Base-by-base conservation (phyloP, 2,329 filamentous ascomycete species). In the Samsoniella hepiali region DNA sequence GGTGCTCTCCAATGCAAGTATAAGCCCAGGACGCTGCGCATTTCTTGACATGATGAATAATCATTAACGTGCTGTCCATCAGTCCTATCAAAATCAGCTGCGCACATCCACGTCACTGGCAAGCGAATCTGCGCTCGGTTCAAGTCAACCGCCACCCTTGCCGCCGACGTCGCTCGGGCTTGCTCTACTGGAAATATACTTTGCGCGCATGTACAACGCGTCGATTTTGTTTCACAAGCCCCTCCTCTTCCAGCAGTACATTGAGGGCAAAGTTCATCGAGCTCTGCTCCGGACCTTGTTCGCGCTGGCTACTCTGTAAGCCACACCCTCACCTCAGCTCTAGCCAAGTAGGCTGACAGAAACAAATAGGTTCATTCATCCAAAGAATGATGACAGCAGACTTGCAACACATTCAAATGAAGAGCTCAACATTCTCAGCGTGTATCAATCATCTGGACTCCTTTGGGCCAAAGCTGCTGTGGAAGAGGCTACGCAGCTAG, bases 71-170 rank as follows among this genome's bases (percentile, higher is more conserved):
- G 57, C 13, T 59, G 7, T 17, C 3, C 9, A n/a, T 31, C 13
- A 59, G 57, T 59, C 57, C 17, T 59, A 59, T n/a, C 57, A 59
- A 50, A 50, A 38, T n/a, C 57, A 59, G 44, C 45, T 59, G 29
- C 57, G 57, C 15, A 50, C 13, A 11, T 49, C 47, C 6, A 50
- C 57, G 7, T 59, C 44, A 7, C 47, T 59, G 7, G 44, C 44
- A 50, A 27, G 15, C 15, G 57, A 50, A 13, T 40, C 45, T 31
- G 17, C 45, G 2, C 44, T 49, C 11, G 57, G 50, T 0, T 38
- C 57, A 3, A 22, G 38, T 17, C 57, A 59, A 10, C 57, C 57
- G 15, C 57, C 36, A 8, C 57, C 57, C 11, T n/a, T 59, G 32
- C 57, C 57, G 17, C 57, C 57, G 7, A 59, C 57, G 22, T 59